Evolutionary conservation across 345 rosid genomes (phyloP).

Genomic region (Limnanthes douglasii): DNA sequence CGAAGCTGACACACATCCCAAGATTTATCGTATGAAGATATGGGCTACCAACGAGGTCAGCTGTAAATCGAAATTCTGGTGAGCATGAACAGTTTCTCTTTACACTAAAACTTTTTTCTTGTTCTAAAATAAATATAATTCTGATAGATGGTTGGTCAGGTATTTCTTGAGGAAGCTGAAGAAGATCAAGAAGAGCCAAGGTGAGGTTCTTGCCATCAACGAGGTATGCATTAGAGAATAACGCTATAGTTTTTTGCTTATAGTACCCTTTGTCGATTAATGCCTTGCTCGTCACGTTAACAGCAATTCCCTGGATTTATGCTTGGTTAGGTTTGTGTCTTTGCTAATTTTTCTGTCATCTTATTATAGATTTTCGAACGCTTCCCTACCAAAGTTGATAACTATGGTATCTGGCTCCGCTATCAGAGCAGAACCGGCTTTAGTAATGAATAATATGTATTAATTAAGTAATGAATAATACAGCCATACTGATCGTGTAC

Average conservation of each 20-base stretch:
- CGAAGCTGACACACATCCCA: slow-evolving; percentile 27
- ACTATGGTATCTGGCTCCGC: slow-evolving; percentile 51
- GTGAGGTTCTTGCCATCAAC: slow-evolving; percentile 7
- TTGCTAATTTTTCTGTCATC: not conserved
- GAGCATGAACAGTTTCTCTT: too few relatives aligned
- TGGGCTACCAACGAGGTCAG: slow-evolving; percentile 48
- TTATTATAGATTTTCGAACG: slow-evolving; percentile 37
- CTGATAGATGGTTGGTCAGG: too few relatives aligned
- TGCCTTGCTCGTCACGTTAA: not conserved
- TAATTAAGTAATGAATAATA: too few relatives aligned
- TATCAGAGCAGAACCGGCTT: slow-evolving; percentile 50
- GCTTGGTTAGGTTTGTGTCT: too few relatives aligned
- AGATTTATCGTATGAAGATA: slow-evolving; percentile 40
- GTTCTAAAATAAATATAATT: too few relatives aligned
- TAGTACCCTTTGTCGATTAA: not conserved
- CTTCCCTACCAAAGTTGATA: slow-evolving; percentile 44
- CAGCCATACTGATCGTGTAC: too few relatives aligned
- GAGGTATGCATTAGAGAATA: not conserved
- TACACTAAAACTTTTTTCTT: too few relatives aligned
- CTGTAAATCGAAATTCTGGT: slow-evolving; percentile 53
- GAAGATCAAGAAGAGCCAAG: slow-evolving; percentile 8
- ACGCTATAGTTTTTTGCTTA: not conserved
- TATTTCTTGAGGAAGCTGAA: slow-evolving; percentile 11
- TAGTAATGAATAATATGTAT: too few relatives aligned
- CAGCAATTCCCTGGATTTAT: too few relatives aligned